phyloP scores from a whole-genome alignment of 2,329 filamentous ascomycete genomes.

The Aspergillus costaricaensis region DNA sequence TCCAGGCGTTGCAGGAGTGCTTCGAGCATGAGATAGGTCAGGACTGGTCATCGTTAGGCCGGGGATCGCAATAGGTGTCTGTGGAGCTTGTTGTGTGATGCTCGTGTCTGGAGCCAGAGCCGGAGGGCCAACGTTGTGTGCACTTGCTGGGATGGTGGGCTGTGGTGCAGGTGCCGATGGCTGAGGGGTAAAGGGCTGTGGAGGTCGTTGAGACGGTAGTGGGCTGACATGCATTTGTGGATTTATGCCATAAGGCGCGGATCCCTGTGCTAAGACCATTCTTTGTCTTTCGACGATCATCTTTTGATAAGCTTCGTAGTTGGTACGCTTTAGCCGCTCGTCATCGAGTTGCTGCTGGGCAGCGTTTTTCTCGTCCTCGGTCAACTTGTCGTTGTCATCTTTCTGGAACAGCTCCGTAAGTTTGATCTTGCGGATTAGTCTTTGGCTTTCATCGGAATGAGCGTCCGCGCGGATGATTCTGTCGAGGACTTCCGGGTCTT shows the following conservation, averaged over 20 bases:
- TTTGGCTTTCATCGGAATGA: slow-evolving; percentile 13
- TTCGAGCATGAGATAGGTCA: neutral
- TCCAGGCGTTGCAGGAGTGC: neutral
- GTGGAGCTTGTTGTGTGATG: slow-evolving; percentile 2
- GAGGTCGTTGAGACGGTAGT: neutral
- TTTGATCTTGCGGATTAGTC: slow-evolving; percentile 52
- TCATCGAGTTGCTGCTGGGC: slow-evolving; percentile 51
- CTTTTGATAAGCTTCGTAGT: slow-evolving; percentile 37
- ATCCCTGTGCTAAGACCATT: neutral
- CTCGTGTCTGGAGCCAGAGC: slow-evolving; percentile 28
- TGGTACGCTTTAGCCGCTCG: slow-evolving; percentile 40
- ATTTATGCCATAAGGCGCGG: too few species aligned
- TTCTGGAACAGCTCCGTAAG: slow-evolving; percentile 73
- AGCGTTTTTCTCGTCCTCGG: slow-evolving; percentile 61
- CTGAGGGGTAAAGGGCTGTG: neutral
- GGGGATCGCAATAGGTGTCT: neutral
- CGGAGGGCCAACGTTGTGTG: slow-evolving; percentile 23
- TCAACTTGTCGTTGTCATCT: slow-evolving; percentile 66
- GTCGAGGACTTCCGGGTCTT: slow-evolving; percentile 64
- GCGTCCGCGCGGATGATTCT: slow-evolving; percentile 37
- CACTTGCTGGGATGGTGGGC: slow-evolving; percentile 7
- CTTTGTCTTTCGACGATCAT: slow-evolving; percentile 24
- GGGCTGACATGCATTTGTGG: too few species aligned
- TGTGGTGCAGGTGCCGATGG: neutral
- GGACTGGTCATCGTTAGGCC: neutral